Conservation (phyloP, 768 basidiomycete species). For the Agaricus sinodeliciosus region DNA sequence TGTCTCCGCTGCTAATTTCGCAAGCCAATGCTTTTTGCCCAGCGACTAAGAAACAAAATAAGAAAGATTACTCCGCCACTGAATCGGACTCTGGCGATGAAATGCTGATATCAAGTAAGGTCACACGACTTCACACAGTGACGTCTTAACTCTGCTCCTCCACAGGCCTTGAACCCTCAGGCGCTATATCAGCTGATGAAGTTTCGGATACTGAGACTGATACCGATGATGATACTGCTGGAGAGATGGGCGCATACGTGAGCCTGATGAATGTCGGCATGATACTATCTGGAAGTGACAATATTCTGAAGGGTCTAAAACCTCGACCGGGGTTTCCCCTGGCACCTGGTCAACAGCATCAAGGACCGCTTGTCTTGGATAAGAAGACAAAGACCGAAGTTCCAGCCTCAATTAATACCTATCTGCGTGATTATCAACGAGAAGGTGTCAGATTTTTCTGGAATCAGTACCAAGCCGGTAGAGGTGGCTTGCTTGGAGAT, state of each 20-base stretch:
- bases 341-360: constrained; percentile 30
- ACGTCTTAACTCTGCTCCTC: background rate
- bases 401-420: constrained; percentile 72
- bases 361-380: constrained; percentile 48
- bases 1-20: background rate
- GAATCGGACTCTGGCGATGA: constrained; percentile 30
- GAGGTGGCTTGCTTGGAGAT: constrained; percentile 85
- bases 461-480: constrained; percentile 54
- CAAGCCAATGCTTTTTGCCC: constrained; percentile 7
- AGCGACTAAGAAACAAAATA: background rate
- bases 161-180: background rate
- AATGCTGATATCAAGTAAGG: background rate
- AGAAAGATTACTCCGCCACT: constrained; percentile 20
- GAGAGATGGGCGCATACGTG: constrained; percentile 11
- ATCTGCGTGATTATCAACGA: constrained; percentile 86
- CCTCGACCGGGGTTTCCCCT: constrained; percentile 54
- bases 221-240: constrained; percentile 16
- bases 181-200: constrained; percentile 7
- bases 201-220: constrained; percentile 42
- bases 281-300: background rate
- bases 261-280: background rate
- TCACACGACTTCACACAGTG: background rate
- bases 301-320: constrained; percentile 25
- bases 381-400: constrained; percentile 39
- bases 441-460: constrained; percentile 84